Base-by-base conservation (phyloP, 1,284 basidiomycete genomes). In the Fomitopsis betulina region DNA sequence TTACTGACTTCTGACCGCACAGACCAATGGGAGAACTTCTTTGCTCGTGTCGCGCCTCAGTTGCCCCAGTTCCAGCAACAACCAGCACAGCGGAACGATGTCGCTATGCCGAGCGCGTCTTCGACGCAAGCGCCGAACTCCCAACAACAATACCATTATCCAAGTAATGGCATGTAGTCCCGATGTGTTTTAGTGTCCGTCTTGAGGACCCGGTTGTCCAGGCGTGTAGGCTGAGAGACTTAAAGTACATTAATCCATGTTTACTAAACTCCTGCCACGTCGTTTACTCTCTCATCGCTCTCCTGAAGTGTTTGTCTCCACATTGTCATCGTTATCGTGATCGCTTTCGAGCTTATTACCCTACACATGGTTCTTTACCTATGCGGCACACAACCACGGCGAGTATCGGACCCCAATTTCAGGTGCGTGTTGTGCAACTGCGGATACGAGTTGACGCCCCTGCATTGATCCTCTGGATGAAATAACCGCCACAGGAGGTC, bases 1-100 rank as follows among this genome's bases (percentile, higher is more conserved):
- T 30, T 15, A 30, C 25, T 47, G 23, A 47, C 21, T 12, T 15
- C 42, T 19, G 25, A 7, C 19, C 17, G 7, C 59, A 45, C 66
- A 91, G 88, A 83, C 42, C 87, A 89, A 76, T 91, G 89, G 89
- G 89, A 90, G 53, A 81, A 76, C 43, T 91, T 89, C 73, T 91
- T 91, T 69, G 67, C 77, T 45, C 73, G 79, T 58, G 71, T 82
- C 61, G 57, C 59, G 50, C 63, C 67, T 7, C 55, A 62, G 60
- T 51, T 23, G 19, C 25, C 39, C 8, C 38, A 49, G 37, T 58
- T 25, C 33, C 56, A 55, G 59, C 63, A 59, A 38, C 33, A 58
- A 37, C 35, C 9, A 12, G 32, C 32, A 32, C 54, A 53, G 33
- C 57, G 42, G 25, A 56, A 40, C 23, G 57, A 59, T 52, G 57